Conservation (phyloP, 2,329 filamentous ascomycete genomes). For the Penicillium expansum region DNA sequence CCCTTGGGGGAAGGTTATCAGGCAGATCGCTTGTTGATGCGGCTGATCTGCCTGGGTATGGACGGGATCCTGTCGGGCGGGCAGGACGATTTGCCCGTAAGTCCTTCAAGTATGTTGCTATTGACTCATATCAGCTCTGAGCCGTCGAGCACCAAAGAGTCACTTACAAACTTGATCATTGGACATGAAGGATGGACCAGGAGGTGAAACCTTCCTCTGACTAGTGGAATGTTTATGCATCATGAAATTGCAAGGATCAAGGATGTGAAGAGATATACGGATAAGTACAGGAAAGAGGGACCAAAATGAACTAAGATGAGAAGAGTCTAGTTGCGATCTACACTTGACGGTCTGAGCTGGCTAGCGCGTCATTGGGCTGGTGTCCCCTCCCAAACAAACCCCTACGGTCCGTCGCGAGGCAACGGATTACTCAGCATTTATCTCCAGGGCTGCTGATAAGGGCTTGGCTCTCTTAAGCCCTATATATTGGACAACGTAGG, state of each 20-base stretch:
- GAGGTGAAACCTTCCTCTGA: constrained; percentile 47
- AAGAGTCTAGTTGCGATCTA: constrained; percentile 13
- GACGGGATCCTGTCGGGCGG: constrained; percentile 60
- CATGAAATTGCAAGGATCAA: constrained; percentile 25
- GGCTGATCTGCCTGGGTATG: constrained; percentile 52
- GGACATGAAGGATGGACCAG: constrained; percentile 47
- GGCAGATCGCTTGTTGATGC: constrained; percentile 24
- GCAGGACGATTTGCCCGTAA: constrained; percentile 57
- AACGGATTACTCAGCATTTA: constrained; percentile 16
- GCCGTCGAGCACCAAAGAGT: background rate
- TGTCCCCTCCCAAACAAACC: constrained; percentile 30
- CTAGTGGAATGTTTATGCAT: constrained; percentile 38
- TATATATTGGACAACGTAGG: too few species aligned
- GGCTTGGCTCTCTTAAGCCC: too few species aligned
- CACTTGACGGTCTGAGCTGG: constrained; percentile 11
- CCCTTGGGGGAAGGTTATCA: constrained; percentile 39
- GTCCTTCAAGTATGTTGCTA: constrained; percentile 60
- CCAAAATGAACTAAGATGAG: constrained; percentile 8
- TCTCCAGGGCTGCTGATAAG: too few species aligned
- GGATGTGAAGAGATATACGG: constrained; percentile 5
- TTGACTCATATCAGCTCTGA: constrained; percentile 13
- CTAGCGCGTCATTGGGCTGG: constrained; percentile 12
- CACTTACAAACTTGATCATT: constrained; percentile 48
- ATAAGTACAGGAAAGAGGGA: constrained; percentile 6
- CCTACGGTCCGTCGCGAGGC: constrained; percentile 19